These are phyloP conservation scores for Daedaleopsis sinensis DNA, from an alignment of 768 basidiomycete species.

Conservation along the genomic window DNA sequence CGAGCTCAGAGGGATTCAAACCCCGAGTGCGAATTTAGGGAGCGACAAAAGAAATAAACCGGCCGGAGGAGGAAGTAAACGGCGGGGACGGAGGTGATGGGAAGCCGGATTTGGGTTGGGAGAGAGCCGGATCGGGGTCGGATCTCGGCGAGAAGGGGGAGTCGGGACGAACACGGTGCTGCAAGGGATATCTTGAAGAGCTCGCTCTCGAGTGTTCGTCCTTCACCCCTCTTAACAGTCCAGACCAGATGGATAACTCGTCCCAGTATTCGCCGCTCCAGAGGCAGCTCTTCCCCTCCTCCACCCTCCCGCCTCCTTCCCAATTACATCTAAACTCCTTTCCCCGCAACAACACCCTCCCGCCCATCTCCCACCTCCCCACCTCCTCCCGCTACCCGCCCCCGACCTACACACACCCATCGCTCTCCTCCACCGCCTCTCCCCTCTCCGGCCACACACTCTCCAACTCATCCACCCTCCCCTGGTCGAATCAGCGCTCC, in stretches of 20 bases:
- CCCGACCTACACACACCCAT: constrained; percentile 39
- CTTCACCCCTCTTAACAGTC: constrained; percentile 19
- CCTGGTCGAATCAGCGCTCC: constrained; percentile 37
- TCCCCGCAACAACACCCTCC: constrained; percentile 43
- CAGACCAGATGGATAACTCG: constrained; percentile 31
- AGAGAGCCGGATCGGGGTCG: constrained; percentile 4
- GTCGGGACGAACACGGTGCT: not conserved
- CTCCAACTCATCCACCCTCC: constrained; percentile 28
- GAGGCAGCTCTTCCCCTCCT: constrained; percentile 43
- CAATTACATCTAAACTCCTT: constrained; percentile 41
- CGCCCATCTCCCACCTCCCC: constrained; percentile 38
- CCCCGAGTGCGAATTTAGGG: not conserved
- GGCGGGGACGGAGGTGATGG: constrained; percentile 3
- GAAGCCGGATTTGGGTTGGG: not conserved
- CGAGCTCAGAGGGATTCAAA: not conserved
- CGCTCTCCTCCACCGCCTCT: constrained; percentile 34
- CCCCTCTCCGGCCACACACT: constrained; percentile 31
- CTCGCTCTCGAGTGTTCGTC: constrained; percentile 4
- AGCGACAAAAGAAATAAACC: not conserved
- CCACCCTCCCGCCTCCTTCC: constrained; percentile 48
- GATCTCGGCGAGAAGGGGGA: constrained; percentile 16
- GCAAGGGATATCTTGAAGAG: constrained; percentile 3
- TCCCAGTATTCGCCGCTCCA: constrained; percentile 32
- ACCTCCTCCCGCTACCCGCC: constrained; percentile 34
- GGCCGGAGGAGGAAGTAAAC: not conserved